Evolutionary conservation across 768 basidiomycete species (phyloP), one percentile per base, ranked within the genome.

Genomic region (Boletus rubroflammeus): DNA sequence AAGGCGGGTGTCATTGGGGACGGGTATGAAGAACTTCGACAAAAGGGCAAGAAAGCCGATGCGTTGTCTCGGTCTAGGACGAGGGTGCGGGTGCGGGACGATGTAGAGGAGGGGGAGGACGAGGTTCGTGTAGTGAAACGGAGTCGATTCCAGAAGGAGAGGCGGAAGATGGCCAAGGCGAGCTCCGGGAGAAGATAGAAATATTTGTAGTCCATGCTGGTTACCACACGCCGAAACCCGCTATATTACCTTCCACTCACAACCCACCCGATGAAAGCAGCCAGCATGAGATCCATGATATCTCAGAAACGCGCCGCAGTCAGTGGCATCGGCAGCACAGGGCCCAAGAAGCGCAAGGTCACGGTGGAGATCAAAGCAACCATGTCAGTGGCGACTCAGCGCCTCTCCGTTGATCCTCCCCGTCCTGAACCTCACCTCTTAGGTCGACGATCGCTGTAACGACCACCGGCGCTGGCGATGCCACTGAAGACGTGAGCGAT

Each of bases 1-100:
- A 60, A 61, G 19, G 69, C 68, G 43, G 65, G 75, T 40, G 75
- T 72, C 19, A 70, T 78, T 7, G 78, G 75, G 0, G 90, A 92
- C 65, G 93, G 90, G 10, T 95, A 95, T 54, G 92, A 93, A 53
- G 87, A 86, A 62, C 75, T 95, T 55, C 73, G 91, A 60, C 73
- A 79, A 65, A 80, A 77, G 58, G 83, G 86, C 6, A 85, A 81
- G 72, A 89, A 86, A 67, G 74, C 72, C 40, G 75, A 78, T 58
- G 76, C 82, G 1, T 69, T 93, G 28, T 79, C 79, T 46, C 73
- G 90, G 53, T 84, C 86, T 48, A 75, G 85, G 36, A 60, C 63
- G 40, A 69, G 76, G 46, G 50, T 57, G 15, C 69, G 76, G 46
- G 50, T 57, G 15, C 69, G 68, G 31, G 69, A 64, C 10, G 60